Conservation (phyloP, 768 basidiomycete species). For the Lepiota brunneoincarnata region DNA sequence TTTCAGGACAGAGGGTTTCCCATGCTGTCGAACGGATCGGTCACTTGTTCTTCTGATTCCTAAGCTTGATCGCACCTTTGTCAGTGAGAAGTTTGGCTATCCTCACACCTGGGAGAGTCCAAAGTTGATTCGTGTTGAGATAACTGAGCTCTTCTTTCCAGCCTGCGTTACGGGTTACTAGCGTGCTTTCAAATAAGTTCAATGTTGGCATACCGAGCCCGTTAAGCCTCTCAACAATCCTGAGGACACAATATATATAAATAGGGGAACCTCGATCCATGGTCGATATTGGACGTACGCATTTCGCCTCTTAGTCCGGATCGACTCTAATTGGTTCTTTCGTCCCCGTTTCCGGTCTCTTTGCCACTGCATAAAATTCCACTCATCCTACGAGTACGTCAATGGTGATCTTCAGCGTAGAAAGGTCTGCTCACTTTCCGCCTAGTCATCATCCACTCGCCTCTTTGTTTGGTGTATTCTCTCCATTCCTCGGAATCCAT, state of each 20-base stretch:
- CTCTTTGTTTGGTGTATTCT: neutral
- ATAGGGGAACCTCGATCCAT: neutral
- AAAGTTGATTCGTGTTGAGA: slow-evolving; percentile 5
- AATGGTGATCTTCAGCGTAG: neutral
- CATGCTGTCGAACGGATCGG: slow-evolving; percentile 17
- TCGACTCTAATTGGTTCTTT: slow-evolving; percentile 9
- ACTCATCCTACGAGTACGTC: neutral
- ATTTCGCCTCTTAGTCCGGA: slow-evolving; percentile 12
- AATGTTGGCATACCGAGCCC: slow-evolving; percentile 9
- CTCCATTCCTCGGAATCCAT: neutral
- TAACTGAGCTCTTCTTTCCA: slow-evolving; percentile 9
- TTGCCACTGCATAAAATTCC: slow-evolving; percentile 2
- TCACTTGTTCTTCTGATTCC: neutral
- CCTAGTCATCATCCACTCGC: neutral
- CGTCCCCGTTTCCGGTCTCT: slow-evolving; percentile 4
- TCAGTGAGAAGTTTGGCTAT: slow-evolving; percentile 21
- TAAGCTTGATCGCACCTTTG: slow-evolving; percentile 14
- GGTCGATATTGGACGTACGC: slow-evolving; percentile 11
- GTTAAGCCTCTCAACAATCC: slow-evolving; percentile 16
- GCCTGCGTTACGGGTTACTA: neutral
- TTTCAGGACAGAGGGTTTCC: slow-evolving; percentile 19
- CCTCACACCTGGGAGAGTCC: slow-evolving; percentile 17
- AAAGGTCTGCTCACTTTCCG: neutral
- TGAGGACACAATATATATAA: neutral
- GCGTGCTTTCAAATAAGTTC: neutral